Evolutionary conservation across 805 yeast species (phyloP).

Genomic region (Cyberlindnera meyerae): DNA sequence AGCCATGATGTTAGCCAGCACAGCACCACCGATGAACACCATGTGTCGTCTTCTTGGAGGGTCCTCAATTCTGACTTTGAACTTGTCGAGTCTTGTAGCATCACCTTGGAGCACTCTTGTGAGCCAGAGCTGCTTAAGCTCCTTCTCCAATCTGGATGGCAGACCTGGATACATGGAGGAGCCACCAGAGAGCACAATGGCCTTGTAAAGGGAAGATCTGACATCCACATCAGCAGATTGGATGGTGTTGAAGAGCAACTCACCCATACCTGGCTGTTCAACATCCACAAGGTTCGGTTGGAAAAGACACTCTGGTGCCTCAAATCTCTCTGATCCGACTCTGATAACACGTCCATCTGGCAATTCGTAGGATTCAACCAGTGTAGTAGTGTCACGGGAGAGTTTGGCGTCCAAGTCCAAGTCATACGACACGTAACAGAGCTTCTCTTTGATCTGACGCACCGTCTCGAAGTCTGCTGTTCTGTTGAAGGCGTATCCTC

Average conservation of each 20-base stretch:
- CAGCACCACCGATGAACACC: constrained; percentile 99
- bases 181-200: constrained; percentile 95
- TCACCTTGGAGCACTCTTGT: constrained; percentile 84
- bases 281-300: constrained; percentile 94
- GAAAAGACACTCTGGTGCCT: constrained; percentile 95
- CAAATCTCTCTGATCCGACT: constrained; percentile 93
- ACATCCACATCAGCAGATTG: constrained; percentile 95
- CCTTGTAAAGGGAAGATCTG: constrained; percentile 80
- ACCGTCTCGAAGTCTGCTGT: constrained; percentile 99
- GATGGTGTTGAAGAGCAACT: constrained; percentile 82
- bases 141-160: constrained; percentile 93
- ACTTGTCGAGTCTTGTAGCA: constrained; percentile 79
- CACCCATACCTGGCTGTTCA: constrained; percentile 97
- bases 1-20: constrained; percentile 95
- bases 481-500: constrained; percentile 97
- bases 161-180: constrained; percentile 98
- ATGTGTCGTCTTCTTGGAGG: constrained; percentile 98
- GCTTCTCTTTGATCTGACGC: constrained; percentile 93
- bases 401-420: constrained; percentile 82
- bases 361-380: constrained; percentile 85
- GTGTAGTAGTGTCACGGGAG: constrained; percentile 91
- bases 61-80: constrained; percentile 95
- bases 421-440: constrained; percentile 93
- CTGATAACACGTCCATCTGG: constrained; percentile 96
- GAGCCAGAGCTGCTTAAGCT: constrained; percentile 93